Base-by-base conservation (phyloP, 129 eudicot genomes). In the Arctium lappa region DNA sequence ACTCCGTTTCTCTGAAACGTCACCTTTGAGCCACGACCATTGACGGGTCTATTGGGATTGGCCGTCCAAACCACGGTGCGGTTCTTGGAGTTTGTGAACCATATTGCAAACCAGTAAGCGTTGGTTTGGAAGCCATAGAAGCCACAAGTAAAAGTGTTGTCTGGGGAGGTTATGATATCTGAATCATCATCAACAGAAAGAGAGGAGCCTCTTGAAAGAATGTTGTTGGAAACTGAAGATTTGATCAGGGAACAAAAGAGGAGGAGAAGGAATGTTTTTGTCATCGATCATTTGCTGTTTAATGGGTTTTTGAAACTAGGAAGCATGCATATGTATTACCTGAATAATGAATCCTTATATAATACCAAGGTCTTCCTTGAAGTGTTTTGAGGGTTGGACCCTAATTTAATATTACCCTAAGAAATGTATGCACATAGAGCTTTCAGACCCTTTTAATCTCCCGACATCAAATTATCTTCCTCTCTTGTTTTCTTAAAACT, bases 1-100 rank as follows among this genome's bases (percentile, higher is more conserved):
- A 83, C 76, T 3, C 94, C 94, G 18, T 90, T 84, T 7, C 50
- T 42, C 10, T 1, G 27, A 44, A 90, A 70, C 7, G 88, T 29
- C 27, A 88, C 4, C 65, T 63, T 76, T 15, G 90, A 86, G 72
- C 88, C 89, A 2, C 50, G 79, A 27, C 89, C 80, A 22, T 88
- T 90, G 8, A 90, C 87, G 1, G 94, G 94, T 18, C 30, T 77
- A 83, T 83, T 82, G 8, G 85, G 81, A 37, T 90, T 90, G 6
- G 91, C 93, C 66, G 72, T 85, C 93, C 93, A 90, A n/a, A 86
- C 87, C 18, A 86, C 82, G 27, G 91, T 88, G 30, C 73, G 81
- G 38, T 86, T 83, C 1, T 69, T 77, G 34, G 92, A 88, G 15
- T 82, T 80, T 5, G 89, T 83, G 89, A 80, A 90, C 93, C 93